A percentile compares a stretch with the other conserved stretches of the same genome.
phyloP scores from a whole-genome alignment of 352 stramenopile species.

The Pythium scleroteichum region DNA sequence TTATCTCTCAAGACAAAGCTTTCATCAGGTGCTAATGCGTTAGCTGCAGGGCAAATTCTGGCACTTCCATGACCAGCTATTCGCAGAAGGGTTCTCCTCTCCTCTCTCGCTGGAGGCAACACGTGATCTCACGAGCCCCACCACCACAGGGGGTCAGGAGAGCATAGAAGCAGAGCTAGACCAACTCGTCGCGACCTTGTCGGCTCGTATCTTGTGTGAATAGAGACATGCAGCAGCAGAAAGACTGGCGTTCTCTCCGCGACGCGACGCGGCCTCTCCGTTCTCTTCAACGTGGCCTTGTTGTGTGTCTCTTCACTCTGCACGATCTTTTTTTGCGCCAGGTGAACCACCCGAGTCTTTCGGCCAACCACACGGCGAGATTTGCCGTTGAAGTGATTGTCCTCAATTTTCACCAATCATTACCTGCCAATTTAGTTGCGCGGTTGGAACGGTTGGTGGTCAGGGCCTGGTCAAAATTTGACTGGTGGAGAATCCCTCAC shows the following conservation, averaged over 20 bases:
- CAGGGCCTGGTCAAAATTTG: slow-evolving; percentile 21
- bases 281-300: slow-evolving; percentile 29
- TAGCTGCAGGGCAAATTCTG: slow-evolving; percentile 52
- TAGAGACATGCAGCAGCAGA: too few species aligned
- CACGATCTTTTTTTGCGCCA: slow-evolving; percentile 11
- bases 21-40: neutral
- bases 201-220: slow-evolving; percentile 9
- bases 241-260: neutral
- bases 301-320: slow-evolving; percentile 30
- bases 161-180: slow-evolving; percentile 46
- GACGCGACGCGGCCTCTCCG: neutral
- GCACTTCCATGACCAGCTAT: slow-evolving; percentile 49
- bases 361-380: neutral
- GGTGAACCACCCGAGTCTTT: slow-evolving; percentile 10
- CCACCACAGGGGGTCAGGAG: slow-evolving; percentile 7
- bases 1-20: too few species aligned
- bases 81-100: slow-evolving; percentile 25
- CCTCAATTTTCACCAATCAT: slow-evolving; percentile 11
- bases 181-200: slow-evolving; percentile 21
- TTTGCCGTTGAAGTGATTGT: neutral
- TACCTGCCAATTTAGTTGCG: slow-evolving; percentile 3
- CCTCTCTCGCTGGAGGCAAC: slow-evolving; percentile 19
- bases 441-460: slow-evolving; percentile 28
- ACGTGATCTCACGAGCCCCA: neutral
- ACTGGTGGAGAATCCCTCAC: slow-evolving; percentile 27